Evolutionary conservation across 2,329 filamentous ascomycete genomes (phyloP).

Genomic region (Ilyonectria sp.): DNA sequence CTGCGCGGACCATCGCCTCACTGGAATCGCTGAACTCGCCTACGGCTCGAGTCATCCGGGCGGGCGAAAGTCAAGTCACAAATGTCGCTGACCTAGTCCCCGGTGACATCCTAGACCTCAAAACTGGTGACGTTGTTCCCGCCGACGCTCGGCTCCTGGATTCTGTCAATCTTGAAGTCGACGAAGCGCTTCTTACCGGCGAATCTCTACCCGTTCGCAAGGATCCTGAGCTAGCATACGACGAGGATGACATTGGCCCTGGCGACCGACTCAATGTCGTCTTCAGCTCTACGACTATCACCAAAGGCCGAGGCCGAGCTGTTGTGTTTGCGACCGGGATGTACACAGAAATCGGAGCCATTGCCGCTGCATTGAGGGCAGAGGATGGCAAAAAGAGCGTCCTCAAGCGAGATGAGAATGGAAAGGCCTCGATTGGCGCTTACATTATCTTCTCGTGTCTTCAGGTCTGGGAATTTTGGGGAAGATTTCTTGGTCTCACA

Average conservation of each 20-base stretch:
- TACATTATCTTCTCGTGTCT: slow-evolving; percentile 63
- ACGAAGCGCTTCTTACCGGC: slow-evolving; percentile 76
- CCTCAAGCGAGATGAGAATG: slow-evolving; percentile 62
- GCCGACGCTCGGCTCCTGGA: slow-evolving; percentile 72
- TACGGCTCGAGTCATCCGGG: slow-evolving; percentile 60
- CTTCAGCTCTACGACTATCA: slow-evolving; percentile 75
- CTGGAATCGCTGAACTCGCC: slow-evolving; percentile 61
- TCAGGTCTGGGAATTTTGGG: slow-evolving; percentile 61
- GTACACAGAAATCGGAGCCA: slow-evolving; percentile 74
- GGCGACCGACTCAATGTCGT: slow-evolving; percentile 75
- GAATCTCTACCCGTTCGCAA: slow-evolving; percentile 76
- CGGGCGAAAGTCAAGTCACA: slow-evolving; percentile 57
- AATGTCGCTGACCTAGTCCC: slow-evolving; percentile 64
- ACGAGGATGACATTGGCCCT: slow-evolving; percentile 55
- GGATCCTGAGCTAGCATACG: slow-evolving; percentile 60
- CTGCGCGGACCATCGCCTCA: slow-evolving; percentile 66
- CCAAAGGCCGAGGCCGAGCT: slow-evolving; percentile 72
- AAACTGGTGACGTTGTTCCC: slow-evolving; percentile 73
- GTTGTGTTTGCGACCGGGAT: slow-evolving; percentile 75
- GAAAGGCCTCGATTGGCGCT: slow-evolving; percentile 51
- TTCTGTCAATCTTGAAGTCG: slow-evolving; percentile 77
- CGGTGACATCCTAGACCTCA: slow-evolving; percentile 70
- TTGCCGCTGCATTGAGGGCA: slow-evolving; percentile 64
- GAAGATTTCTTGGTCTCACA: slow-evolving; percentile 74
- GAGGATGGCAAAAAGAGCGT: slow-evolving; percentile 44